Evolutionary conservation across 371 early-diverging fungal genomes (phyloP).

Genomic region (Paraphysoderma sedebokerense): DNA sequence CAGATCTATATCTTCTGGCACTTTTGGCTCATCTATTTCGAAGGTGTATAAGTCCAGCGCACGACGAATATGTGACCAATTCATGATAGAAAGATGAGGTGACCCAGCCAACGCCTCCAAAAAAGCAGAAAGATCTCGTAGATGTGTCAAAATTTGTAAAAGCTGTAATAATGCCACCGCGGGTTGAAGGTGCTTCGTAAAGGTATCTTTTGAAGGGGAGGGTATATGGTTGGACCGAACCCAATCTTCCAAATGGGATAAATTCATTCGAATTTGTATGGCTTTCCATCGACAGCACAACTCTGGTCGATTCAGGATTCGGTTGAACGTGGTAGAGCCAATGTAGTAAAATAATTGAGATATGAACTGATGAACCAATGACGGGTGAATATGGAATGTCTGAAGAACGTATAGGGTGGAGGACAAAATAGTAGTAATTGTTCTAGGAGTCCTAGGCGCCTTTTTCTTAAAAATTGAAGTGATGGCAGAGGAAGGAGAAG

Average conservation of each 20-base stretch:
- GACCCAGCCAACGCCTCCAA: slow-evolving; percentile 47
- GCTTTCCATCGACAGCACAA: slow-evolving; percentile 63
- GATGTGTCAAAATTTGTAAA: slow-evolving; percentile 54
- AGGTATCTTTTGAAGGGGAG: slow-evolving; percentile 6
- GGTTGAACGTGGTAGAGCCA: slow-evolving; percentile 61
- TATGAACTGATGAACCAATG: slow-evolving; percentile 47
- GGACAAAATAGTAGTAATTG: slow-evolving; percentile 39
- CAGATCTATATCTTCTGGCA: slow-evolving; percentile 48
- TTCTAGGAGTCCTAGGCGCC: slow-evolving; percentile 26
- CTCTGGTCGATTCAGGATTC: slow-evolving; percentile 48
- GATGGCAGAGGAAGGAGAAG: not conserved
- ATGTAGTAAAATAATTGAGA: slow-evolving; percentile 55
- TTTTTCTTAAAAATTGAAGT: not conserved
- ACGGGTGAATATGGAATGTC: slow-evolving; percentile 41
- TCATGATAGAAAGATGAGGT: slow-evolving; percentile 25
- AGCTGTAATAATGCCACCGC: slow-evolving; percentile 65
- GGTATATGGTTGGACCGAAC: slow-evolving; percentile 37
- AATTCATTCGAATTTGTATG: slow-evolving; percentile 66
- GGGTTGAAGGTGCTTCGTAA: slow-evolving; percentile 31
- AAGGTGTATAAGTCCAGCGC: slow-evolving; percentile 60
- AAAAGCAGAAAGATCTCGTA: slow-evolving; percentile 44
- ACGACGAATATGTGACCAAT: slow-evolving; percentile 48
- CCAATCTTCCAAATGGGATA: slow-evolving; percentile 68
- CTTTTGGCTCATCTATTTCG: slow-evolving; percentile 53
- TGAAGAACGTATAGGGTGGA: slow-evolving; percentile 38